Conservation (phyloP, 1,139 yeast species). For the Suhomyces atakaporum region DNA sequence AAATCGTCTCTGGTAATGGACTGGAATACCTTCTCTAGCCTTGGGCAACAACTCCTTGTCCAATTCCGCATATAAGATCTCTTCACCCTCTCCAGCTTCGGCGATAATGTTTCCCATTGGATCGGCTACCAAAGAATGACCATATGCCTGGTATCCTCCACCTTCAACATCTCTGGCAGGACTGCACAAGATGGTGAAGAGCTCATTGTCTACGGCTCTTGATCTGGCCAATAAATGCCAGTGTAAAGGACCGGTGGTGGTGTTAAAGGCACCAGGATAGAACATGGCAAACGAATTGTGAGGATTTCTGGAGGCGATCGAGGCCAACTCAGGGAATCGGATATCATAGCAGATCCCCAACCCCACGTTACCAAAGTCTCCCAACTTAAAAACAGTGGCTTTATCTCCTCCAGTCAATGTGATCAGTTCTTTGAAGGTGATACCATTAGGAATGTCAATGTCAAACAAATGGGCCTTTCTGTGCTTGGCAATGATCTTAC, state of each 20-base stretch:
- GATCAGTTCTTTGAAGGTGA: constrained; percentile 79
- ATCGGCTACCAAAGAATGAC: constrained; percentile 85
- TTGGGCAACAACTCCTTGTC: constrained; percentile 62
- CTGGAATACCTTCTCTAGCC: constrained; percentile 75
- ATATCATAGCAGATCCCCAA: constrained; percentile 92
- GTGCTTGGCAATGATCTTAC: constrained; percentile 79
- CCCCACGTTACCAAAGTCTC: constrained; percentile 77
- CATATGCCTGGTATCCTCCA: constrained; percentile 84
- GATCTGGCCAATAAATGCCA: constrained; percentile 88
- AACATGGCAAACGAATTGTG: constrained; percentile 81
- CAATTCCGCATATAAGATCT: constrained; percentile 75
- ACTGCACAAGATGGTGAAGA: constrained; percentile 77
- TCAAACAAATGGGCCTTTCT: constrained; percentile 89
- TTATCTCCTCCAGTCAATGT: constrained; percentile 76
- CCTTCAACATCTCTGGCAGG: constrained; percentile 78
- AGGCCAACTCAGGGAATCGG: constrained; percentile 88
- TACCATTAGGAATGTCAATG: constrained; percentile 86
- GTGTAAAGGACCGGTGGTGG: constrained; percentile 93
- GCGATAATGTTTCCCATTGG: constrained; percentile 80
- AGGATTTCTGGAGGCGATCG: constrained; percentile 71
- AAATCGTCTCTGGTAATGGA: constrained; percentile 76
- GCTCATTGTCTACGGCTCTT: constrained; percentile 87
- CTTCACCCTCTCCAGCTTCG: constrained; percentile 87
- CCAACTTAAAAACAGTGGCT: constrained; percentile 72
- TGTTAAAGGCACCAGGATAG: constrained; percentile 95